Evolutionary conservation across 2,329 filamentous ascomycete species (phyloP).

Genomic region (Scopulariopsis brevicaulis): DNA sequence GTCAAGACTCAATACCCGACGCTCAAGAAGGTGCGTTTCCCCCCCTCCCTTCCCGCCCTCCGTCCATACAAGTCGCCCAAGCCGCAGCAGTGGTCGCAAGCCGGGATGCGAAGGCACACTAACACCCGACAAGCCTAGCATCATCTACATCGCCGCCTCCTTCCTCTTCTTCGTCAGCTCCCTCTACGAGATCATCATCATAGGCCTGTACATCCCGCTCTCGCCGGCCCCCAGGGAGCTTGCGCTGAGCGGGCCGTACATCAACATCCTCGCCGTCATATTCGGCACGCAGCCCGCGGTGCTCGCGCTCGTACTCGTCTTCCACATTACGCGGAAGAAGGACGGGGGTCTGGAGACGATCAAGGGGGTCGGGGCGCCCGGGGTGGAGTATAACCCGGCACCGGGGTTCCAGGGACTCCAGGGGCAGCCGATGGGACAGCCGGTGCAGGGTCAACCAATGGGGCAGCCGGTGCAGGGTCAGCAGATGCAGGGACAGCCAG

Average conservation of each 20-base stretch:
- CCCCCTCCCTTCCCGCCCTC: background rate
- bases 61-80: background rate
- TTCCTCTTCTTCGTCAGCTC: slow-evolving; percentile 24
- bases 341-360: slow-evolving; percentile 15
- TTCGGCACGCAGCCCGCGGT: slow-evolving; percentile 13
- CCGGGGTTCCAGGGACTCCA: background rate
- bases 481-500: background rate
- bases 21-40: background rate
- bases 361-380: background rate
- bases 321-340: slow-evolving; percentile 14
- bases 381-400: background rate
- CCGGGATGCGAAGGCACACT: background rate
- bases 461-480: background rate
- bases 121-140: background rate
- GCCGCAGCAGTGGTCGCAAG: background rate
- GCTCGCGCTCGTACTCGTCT: slow-evolving; percentile 12
- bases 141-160: background rate
- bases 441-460: background rate
- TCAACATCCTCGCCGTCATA: background rate
- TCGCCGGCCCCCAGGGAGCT: background rate
- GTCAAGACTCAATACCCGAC: background rate
- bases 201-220: slow-evolving; percentile 1
- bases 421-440: slow-evolving; percentile 6
- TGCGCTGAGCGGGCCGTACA: background rate
- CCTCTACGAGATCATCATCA: slow-evolving; percentile 29